These are phyloP conservation scores for Trametes sp. DNA, from an alignment of 1,284 basidiomycete species.

Conservation along the genomic window DNA sequence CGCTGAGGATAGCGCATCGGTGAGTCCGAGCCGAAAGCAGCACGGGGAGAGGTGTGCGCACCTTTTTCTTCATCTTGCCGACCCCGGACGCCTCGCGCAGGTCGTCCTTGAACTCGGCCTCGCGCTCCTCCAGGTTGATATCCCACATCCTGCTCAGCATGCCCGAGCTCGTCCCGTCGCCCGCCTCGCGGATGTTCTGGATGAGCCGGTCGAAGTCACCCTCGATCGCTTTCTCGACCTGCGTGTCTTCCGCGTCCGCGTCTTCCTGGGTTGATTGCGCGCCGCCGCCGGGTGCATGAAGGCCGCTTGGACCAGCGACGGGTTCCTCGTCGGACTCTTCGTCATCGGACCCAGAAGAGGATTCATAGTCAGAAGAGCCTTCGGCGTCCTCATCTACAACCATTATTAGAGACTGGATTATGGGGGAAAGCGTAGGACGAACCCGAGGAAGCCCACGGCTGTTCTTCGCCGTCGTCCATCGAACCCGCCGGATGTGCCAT, in stretches of 20 bases:
- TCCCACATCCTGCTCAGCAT: conserved; percentile 73
- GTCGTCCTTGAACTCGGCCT: conserved; percentile 74
- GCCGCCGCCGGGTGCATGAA: background rate
- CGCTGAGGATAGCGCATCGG: conserved; percentile 36
- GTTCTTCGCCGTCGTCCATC: background rate
- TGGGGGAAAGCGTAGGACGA: background rate
- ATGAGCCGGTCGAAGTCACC: conserved; percentile 60
- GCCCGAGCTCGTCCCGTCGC: conserved; percentile 53
- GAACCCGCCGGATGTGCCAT: background rate
- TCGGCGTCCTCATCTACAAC: background rate
- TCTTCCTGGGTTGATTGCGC: background rate
- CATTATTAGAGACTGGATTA: background rate
- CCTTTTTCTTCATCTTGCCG: conserved; percentile 60
- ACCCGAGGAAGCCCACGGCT: background rate
- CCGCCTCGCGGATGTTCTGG: conserved; percentile 61
- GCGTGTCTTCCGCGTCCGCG: conserved; percentile 21
- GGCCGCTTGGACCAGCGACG: background rate
- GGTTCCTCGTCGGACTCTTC: background rate
- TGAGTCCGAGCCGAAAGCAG: no score
- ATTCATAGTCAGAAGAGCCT: background rate
- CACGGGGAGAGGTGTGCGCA: conserved; percentile 28
- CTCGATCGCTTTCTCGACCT: conserved; percentile 41
- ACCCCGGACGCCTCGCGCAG: conserved; percentile 74
- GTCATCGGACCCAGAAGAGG: background rate
- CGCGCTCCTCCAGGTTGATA: conserved; percentile 68